Conservation (phyloP, 2,329 filamentous ascomycete species). For the Sphaceloma murrayae region DNA sequence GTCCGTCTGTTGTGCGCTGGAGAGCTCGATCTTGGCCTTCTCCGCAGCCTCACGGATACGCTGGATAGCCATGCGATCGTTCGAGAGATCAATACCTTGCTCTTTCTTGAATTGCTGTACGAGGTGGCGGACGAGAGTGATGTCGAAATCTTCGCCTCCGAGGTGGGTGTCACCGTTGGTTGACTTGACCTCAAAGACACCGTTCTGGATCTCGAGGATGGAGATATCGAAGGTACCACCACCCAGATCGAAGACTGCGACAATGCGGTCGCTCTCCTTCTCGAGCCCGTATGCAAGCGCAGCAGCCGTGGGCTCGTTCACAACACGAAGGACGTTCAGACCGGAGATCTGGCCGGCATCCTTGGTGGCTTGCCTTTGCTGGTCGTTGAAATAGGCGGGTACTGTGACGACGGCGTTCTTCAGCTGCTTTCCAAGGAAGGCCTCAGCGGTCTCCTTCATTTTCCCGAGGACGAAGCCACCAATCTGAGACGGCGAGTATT, state of each 20-base stretch:
- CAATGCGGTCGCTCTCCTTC: slow-evolving; percentile 81
- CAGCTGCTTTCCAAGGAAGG: slow-evolving; percentile 78
- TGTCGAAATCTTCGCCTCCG: slow-evolving; percentile 97
- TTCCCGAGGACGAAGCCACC: slow-evolving; percentile 94
- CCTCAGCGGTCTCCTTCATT: slow-evolving; percentile 98
- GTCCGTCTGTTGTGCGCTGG: slow-evolving; percentile 87
- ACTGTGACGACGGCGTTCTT: slow-evolving; percentile 98
- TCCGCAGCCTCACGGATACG: slow-evolving; percentile 97
- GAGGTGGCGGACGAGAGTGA: slow-evolving; percentile 83
- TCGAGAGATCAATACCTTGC: slow-evolving; percentile 77
- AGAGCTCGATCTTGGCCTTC: slow-evolving; percentile 99
- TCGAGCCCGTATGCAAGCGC: slow-evolving; percentile 93
- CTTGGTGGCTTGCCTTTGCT: slow-evolving; percentile 95
- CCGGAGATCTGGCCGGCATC: slow-evolving; percentile 94
- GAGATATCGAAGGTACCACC: slow-evolving; percentile 99
- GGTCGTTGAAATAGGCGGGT: slow-evolving; percentile 97
- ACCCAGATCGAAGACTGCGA: slow-evolving; percentile 95
- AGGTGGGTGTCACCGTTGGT: slow-evolving; percentile 98
- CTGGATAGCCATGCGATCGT: slow-evolving; percentile 96
- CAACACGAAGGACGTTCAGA: slow-evolving; percentile 91
- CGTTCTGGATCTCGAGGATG: slow-evolving; percentile 91
- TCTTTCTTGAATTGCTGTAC: slow-evolving; percentile 96
- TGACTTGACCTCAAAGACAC: slow-evolving; percentile 98
- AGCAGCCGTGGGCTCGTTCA: slow-evolving; percentile 95
- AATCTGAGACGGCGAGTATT: slow-evolving; percentile 96